Base-by-base conservation (phyloP, 2,329 filamentous ascomycete species). In the Botrytis paeoniae region DNA sequence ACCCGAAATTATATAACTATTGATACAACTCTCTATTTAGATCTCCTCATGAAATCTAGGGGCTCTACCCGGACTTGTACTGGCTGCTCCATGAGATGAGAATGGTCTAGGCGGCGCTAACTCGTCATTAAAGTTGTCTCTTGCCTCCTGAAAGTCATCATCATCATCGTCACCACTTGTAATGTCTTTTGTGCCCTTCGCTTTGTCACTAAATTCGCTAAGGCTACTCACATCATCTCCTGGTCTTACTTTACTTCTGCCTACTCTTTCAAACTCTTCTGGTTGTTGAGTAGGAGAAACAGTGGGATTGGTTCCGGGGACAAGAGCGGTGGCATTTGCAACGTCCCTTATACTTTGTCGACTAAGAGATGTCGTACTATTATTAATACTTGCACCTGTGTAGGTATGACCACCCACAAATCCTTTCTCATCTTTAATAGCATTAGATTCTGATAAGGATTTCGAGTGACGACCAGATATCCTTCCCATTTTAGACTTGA, bases 31-130 rank as follows among this genome's bases (percentile, higher is more conserved):
- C 25, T 37, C 37, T 71, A 3, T 16, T 79, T 77, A 84, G 72
- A 90, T 84, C 75, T 87, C 86, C 81, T 91, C 89, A 65, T 83
- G 83, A 76, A 91, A 91, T 76, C 84, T 86, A 57, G 89, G 89
- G 75, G 88, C 87, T 70, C 89, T 82, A 7, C 82, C 85, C 0
- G 88, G 87, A 79, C 87, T 90, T 69, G 83, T 83, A 64, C 84
- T 84, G 65, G 83, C 82, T 68, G 72, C 76, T 12, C 16, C 61
- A 5, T 41, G 64, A 25, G 45, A 54, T 14, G 74, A 78, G 48
- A 74, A 74, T 39, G 80, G 80, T 10, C 74, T 80, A 4, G 82
- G 82, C n/a, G 80, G 81, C 63, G 81, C 82, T 29, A 84, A 78
- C 54, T 79, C 82, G 76, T 86, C 84, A 75, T 88, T 85, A 48